Evolutionary conservation across 2,329 filamentous ascomycete species (phyloP).

Genomic region (Simplicillium aogashimaense): DNA sequence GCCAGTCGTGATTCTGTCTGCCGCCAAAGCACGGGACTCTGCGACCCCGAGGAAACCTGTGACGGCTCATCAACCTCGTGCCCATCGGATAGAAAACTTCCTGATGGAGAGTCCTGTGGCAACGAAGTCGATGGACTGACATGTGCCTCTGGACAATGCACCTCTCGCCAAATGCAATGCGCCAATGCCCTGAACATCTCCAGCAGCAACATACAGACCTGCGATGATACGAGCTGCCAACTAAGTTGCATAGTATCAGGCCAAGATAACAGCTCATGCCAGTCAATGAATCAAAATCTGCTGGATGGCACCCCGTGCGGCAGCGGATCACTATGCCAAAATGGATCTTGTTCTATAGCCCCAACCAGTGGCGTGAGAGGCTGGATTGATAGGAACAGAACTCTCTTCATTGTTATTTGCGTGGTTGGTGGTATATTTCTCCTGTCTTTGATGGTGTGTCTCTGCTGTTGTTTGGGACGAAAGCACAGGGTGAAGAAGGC

Average conservation of each 20-base stretch:
- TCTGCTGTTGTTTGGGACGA: background rate
- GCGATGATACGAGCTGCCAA: constrained; percentile 21
- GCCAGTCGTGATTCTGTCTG: constrained; percentile 58
- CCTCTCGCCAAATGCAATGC: constrained; percentile 73
- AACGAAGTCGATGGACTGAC: constrained; percentile 45
- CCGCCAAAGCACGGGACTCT: constrained; percentile 59
- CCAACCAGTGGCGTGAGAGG: background rate
- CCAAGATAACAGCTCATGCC: constrained; percentile 3
- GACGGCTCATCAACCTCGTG: constrained; percentile 58
- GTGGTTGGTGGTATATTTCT: constrained; percentile 4
- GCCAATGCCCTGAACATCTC: constrained; percentile 57
- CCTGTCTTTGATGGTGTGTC: background rate
- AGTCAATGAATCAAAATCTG: constrained; percentile 54
- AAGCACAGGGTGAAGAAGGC: too few species aligned
- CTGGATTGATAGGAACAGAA: constrained; percentile 4
- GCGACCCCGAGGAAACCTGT: constrained; percentile 72
- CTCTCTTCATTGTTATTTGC: constrained; percentile 4
- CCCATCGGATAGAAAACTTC: constrained; percentile 53
- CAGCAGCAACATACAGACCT: constrained; percentile 53
- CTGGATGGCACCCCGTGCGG: constrained; percentile 73
- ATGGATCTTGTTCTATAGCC: constrained; percentile 35
- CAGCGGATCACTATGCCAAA: constrained; percentile 60
- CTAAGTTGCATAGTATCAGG: constrained; percentile 6
- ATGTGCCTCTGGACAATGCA: constrained; percentile 80
- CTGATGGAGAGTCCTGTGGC: constrained; percentile 60